These are phyloP conservation scores for Penicillium hesseltinei DNA, from an alignment of 2,329 filamentous ascomycete species.

Conservation along the genomic window DNA sequence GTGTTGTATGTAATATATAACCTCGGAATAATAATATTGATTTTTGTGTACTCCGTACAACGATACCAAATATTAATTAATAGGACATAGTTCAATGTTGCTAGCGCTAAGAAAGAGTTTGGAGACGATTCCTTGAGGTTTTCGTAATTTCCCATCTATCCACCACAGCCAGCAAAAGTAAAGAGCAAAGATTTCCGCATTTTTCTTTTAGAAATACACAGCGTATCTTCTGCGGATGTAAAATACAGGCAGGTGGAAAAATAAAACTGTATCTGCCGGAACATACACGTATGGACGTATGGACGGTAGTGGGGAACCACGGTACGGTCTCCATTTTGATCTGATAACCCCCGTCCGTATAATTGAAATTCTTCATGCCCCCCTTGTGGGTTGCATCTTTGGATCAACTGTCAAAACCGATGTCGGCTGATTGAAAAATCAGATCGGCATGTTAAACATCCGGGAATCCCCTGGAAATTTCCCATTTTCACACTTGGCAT, in stretches of 20 bases:
- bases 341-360: slow-evolving; percentile 8
- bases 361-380: slow-evolving; percentile 8
- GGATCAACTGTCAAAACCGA: slow-evolving; percentile 13
- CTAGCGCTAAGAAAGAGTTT: background rate
- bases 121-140: background rate
- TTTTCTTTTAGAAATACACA: background rate
- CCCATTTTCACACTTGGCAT: slow-evolving; percentile 4
- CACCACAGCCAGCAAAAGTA: background rate
- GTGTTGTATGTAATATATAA: background rate
- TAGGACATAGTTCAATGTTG: background rate
- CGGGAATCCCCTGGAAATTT: background rate
- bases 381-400: slow-evolving; percentile 9
- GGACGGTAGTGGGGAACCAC: background rate
- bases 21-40: background rate
- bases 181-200: too few relatives aligned
- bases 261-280: background rate
- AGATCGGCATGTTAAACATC: slow-evolving; percentile 4
- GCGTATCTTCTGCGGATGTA: background rate
- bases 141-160: background rate
- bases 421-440: slow-evolving; percentile 13
- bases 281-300: background rate
- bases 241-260: background rate
- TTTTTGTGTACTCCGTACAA: background rate
- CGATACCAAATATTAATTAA: too few relatives aligned
- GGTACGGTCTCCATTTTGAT: slow-evolving; percentile 3